phyloP scores from a whole-genome alignment of 208 protist species.

The Crithidia mellificae region DNA sequence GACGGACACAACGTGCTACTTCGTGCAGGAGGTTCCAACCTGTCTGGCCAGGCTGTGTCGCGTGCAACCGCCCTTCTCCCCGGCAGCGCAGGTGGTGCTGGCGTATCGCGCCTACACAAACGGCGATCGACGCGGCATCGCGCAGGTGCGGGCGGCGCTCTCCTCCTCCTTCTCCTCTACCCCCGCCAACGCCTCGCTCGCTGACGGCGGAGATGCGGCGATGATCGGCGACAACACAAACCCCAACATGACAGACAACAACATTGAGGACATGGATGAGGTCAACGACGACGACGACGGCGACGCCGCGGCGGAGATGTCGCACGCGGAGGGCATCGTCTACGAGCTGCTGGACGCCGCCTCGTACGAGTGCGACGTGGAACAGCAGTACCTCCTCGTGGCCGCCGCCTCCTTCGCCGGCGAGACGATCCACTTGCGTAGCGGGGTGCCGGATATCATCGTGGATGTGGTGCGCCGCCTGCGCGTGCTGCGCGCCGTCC shows the following conservation, averaged over 20 bases:
- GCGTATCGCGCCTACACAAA: slow-evolving; percentile 34
- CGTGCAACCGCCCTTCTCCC: slow-evolving; percentile 38
- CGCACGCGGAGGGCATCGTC: slow-evolving; percentile 27
- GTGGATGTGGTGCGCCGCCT: slow-evolving; percentile 45
- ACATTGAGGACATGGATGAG: neutral
- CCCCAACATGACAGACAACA: neutral
- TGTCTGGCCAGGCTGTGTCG: slow-evolving; percentile 33
- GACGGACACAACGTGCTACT: slow-evolving; percentile 33
- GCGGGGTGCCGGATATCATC: slow-evolving; percentile 28
- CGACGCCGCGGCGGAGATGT: slow-evolving; percentile 8
- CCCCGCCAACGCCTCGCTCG: neutral
- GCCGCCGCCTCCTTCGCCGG: slow-evolving; percentile 38
- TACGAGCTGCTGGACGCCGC: slow-evolving; percentile 43
- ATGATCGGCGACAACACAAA: slow-evolving; percentile 7
- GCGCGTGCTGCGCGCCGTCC: slow-evolving; percentile 41
- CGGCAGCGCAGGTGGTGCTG: slow-evolving; percentile 28
- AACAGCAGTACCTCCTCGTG: slow-evolving; percentile 49
- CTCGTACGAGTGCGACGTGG: slow-evolving; percentile 36
- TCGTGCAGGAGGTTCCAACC: slow-evolving; percentile 32
- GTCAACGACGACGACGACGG: neutral
- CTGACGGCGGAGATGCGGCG: neutral
- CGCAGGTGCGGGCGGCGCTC: slow-evolving; percentile 19
- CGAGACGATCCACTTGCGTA: slow-evolving; percentile 30
- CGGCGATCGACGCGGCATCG: slow-evolving; percentile 35
- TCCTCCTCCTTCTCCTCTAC: neutral